Conservation (phyloP, 768 basidiomycete species). For the Boletus bicolor region DNA sequence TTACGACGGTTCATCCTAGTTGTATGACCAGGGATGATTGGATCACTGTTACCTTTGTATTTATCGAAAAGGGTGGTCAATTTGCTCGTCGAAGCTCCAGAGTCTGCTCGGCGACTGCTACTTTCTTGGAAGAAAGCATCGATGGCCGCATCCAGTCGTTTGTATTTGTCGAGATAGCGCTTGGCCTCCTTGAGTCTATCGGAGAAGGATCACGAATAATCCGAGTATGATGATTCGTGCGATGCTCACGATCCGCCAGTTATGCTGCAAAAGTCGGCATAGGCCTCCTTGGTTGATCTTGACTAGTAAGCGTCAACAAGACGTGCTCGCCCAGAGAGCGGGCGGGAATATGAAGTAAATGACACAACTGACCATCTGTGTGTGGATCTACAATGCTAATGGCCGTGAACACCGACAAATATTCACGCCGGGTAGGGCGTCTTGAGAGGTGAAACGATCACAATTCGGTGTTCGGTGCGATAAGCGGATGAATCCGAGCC, state of each 20-base stretch:
- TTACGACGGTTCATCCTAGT: background rate
- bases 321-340: background rate
- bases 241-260: constrained; percentile 69
- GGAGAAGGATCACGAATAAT: constrained; percentile 1
- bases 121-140: constrained; percentile 67
- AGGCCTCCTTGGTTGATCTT: constrained; percentile 38
- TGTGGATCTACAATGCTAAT: background rate
- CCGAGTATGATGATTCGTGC: background rate
- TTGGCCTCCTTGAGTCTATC: constrained; percentile 52
- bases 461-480: constrained; percentile 5
- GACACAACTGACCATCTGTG: constrained; percentile 26
- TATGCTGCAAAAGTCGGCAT: constrained; percentile 58
- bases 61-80: constrained; percentile 57
- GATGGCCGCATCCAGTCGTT: constrained; percentile 66
- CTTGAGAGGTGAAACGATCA: background rate
- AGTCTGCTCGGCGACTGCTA: constrained; percentile 2
- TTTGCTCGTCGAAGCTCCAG: constrained; percentile 49
- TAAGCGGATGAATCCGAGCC: constrained; percentile 21
- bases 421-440: background rate
- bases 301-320: constrained; percentile 18
- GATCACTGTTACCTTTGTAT: constrained; percentile 54
- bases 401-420: background rate
- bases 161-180: constrained; percentile 67
- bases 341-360: too few species aligned
- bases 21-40: background rate